Percentiles rank a stretch among this genome's conserved stretches.
These are phyloP conservation scores for Aspergillus luchuensis DNA, from an alignment of 2,329 filamentous ascomycete genomes.

Conservation along the genomic window DNA sequence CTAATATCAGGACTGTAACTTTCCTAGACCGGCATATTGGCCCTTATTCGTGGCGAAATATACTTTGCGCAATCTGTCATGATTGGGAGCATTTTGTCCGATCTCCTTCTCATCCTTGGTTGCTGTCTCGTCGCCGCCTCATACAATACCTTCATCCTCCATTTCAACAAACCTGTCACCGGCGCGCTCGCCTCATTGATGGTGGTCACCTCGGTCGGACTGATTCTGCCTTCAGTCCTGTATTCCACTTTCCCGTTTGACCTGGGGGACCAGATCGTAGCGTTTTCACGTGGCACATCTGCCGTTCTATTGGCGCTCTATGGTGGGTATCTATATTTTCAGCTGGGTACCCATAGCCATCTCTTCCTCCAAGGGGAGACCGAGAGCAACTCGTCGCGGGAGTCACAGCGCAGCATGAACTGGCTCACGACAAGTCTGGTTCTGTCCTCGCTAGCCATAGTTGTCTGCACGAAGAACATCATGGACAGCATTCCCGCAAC, in stretches of 20 bases:
- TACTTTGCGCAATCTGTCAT: constrained; percentile 88
- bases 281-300: constrained; percentile 70
- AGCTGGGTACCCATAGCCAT: constrained; percentile 68
- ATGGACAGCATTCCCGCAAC: constrained; percentile 68
- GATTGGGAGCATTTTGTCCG: constrained; percentile 86
- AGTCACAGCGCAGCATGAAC: background rate
- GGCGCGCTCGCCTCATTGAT: constrained; percentile 60
- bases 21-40: constrained; percentile 71
- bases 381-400: background rate
- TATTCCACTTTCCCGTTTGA: constrained; percentile 58
- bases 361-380: constrained; percentile 57
- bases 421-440: background rate
- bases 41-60: constrained; percentile 75
- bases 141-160: constrained; percentile 65
- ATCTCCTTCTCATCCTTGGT: constrained; percentile 74
- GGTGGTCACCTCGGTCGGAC: constrained; percentile 68
- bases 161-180: constrained; percentile 40
- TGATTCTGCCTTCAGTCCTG: constrained; percentile 70
- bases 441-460: constrained; percentile 59
- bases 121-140: constrained; percentile 73
- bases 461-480: constrained; percentile 69
- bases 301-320: constrained; percentile 70
- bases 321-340: constrained; percentile 69
- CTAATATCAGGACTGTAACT: background rate
- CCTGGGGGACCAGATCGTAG: constrained; percentile 57